Conservation (phyloP, 164 flowering plant genomes). For the Vitis labrusca region DNA sequence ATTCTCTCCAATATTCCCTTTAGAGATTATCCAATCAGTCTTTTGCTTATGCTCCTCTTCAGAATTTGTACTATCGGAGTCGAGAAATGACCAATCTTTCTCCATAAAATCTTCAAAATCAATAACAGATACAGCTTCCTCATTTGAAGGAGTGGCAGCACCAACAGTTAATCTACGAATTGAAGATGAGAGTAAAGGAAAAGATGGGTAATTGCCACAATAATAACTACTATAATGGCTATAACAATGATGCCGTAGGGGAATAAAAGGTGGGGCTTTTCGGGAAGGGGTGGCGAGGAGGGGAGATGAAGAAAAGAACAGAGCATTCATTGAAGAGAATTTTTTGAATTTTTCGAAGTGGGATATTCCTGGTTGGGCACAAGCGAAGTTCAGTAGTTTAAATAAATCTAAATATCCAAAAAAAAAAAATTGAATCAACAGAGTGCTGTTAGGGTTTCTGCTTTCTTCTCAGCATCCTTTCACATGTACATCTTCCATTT, state of each 20-base stretch:
- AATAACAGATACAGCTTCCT: slow-evolving; percentile 45
- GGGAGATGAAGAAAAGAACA: slow-evolving; percentile 13
- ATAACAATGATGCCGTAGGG: background rate
- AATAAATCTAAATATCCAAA: too few relatives aligned
- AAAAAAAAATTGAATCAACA: too few relatives aligned
- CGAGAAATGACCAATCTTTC: slow-evolving; percentile 94
- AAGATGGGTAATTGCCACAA: background rate
- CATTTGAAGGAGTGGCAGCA: slow-evolving; percentile 29
- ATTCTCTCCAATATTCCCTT: slow-evolving; percentile 44
- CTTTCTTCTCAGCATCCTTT: too few relatives aligned
- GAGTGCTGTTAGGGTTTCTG: too few relatives aligned
- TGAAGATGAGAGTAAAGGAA: slow-evolving; percentile 1
- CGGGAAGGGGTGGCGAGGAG: slow-evolving; percentile 4
- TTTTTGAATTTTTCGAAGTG: background rate
- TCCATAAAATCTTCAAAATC: slow-evolving; percentile 62
- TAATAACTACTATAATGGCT: background rate
- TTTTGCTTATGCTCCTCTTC: slow-evolving; percentile 34
- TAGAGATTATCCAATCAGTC: slow-evolving; percentile 47
- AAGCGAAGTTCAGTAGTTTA: too few relatives aligned
- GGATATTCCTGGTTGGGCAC: background rate
- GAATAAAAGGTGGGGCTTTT: background rate
- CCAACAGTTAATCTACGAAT: background rate
- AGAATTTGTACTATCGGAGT: slow-evolving; percentile 36
- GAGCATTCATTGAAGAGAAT: slow-evolving; percentile 22
- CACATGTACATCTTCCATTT: too few relatives aligned